Percentiles rank a stretch among this genome's conserved stretches.
Conservation (phyloP, 441 rosid genomes). For the Francoa sonchifolia region DNA sequence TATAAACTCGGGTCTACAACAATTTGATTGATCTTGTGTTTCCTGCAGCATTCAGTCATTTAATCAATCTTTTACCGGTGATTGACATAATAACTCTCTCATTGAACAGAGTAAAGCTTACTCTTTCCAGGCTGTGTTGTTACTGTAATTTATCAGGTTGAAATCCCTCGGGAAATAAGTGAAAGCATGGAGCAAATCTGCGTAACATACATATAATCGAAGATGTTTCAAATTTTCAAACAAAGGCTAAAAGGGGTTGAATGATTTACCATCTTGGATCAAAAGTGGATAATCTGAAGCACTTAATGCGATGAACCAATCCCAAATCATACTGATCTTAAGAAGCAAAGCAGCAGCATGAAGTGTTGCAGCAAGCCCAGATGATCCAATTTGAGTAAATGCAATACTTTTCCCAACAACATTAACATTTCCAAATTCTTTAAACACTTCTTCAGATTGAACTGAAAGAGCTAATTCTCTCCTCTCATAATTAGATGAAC, state of each 20-base stretch:
- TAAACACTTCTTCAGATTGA: slow-evolving; percentile 20
- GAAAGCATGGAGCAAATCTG: slow-evolving; percentile 39
- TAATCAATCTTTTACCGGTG: neutral
- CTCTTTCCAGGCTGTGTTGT: slow-evolving; percentile 21
- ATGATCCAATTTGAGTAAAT: slow-evolving; percentile 30
- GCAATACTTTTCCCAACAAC: slow-evolving; percentile 34
- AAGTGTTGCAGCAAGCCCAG: slow-evolving; percentile 35
- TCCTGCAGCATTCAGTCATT: slow-evolving; percentile 18
- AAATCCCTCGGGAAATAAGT: slow-evolving; percentile 32
- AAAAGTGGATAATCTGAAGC: slow-evolving; percentile 34
- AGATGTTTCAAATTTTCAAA: neutral
- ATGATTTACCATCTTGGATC: slow-evolving; percentile 35
- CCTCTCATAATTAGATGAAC: slow-evolving; percentile 22
- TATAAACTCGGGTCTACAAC: slow-evolving; percentile 36
- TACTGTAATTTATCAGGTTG: slow-evolving; percentile 27
- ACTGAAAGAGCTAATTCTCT: slow-evolving; percentile 14
- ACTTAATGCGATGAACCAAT: slow-evolving; percentile 40
- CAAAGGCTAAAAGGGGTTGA: neutral
- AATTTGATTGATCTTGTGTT: slow-evolving; percentile 18
- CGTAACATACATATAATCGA: neutral
- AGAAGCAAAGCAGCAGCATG: slow-evolving; percentile 46
- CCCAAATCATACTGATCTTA: slow-evolving; percentile 31
- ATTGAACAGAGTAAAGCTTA: slow-evolving; percentile 15
- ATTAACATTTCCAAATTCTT: slow-evolving; percentile 29
- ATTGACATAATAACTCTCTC: neutral